Conservation (phyloP, 1,284 basidiomycete genomes). For the Leccinum holopus region DNA sequence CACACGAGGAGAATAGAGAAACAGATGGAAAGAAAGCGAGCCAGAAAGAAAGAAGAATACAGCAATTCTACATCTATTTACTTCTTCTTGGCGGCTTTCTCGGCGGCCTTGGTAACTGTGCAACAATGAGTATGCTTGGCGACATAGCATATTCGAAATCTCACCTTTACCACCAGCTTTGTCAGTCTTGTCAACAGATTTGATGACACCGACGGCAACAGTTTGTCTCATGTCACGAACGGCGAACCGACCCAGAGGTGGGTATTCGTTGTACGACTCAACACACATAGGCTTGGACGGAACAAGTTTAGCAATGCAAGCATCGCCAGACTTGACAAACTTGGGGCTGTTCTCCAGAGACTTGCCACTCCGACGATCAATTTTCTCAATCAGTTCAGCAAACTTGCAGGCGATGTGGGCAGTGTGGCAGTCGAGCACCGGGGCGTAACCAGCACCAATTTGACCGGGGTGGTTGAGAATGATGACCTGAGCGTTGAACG, state of each 20-base stretch:
- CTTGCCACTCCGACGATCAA: slow-evolving; percentile 98
- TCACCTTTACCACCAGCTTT: slow-evolving; percentile 82
- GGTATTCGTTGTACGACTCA: slow-evolving; percentile 97
- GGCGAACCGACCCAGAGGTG: slow-evolving; percentile 98
- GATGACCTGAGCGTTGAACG: slow-evolving; percentile 99
- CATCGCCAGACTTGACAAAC: slow-evolving; percentile 96
- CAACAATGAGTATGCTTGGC: slow-evolving; percentile 21
- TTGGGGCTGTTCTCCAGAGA: slow-evolving; percentile 91
- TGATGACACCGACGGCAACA: slow-evolving; percentile 97
- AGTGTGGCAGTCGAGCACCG: slow-evolving; percentile 99
- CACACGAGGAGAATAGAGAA: slow-evolving; percentile 38
- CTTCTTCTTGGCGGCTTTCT: slow-evolving; percentile 97
- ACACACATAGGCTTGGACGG: slow-evolving; percentile 99
- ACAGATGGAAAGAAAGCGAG: slow-evolving; percentile 36
- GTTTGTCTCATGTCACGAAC: slow-evolving; percentile 99
- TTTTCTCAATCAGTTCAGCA: slow-evolving; percentile 97
- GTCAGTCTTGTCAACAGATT: slow-evolving; percentile 91
- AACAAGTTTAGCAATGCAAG: slow-evolving; percentile 97
- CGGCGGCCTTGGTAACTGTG: slow-evolving; percentile 90
- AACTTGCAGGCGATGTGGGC: slow-evolving; percentile 99
- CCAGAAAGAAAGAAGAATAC: slow-evolving; percentile 46
- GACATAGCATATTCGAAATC: slow-evolving; percentile 20
- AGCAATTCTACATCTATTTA: slow-evolving; percentile 81
- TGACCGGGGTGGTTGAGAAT: slow-evolving; percentile 99
- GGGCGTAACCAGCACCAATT: slow-evolving; percentile 97